Conservation (phyloP, 805 yeast genomes). For the Candida peoriensis region DNA sequence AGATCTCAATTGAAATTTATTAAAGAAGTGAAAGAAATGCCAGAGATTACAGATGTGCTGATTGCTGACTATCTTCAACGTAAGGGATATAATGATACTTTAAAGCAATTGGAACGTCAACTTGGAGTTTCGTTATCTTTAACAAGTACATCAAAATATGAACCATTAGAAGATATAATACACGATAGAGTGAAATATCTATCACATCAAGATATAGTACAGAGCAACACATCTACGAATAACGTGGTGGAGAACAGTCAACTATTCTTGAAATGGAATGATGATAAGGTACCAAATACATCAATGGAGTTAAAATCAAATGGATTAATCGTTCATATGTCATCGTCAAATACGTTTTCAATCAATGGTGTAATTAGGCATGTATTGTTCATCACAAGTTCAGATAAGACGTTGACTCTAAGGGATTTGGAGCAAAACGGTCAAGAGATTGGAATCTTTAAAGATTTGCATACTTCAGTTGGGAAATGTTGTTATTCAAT, state of each 20-base stretch:
- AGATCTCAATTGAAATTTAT: too few species aligned
- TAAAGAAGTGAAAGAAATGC: too few species aligned
- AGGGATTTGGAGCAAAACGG: slow-evolving; percentile 14
- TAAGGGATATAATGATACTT: slow-evolving; percentile 42
- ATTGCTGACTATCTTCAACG: slow-evolving; percentile 56
- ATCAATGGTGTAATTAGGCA: slow-evolving; percentile 8
- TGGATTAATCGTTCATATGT: slow-evolving; percentile 18
- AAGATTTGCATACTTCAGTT: slow-evolving; percentile 22
- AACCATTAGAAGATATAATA: slow-evolving; percentile 35
- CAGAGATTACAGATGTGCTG: slow-evolving; percentile 30
- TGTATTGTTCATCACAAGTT: slow-evolving; percentile 13
- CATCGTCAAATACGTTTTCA: slow-evolving; percentile 18
- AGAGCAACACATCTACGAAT: not conserved
- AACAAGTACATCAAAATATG: slow-evolving; percentile 18
- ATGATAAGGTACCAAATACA: not conserved
- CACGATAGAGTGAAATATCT: slow-evolving; percentile 32
- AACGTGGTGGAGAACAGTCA: slow-evolving; percentile 6
- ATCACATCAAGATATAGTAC: slow-evolving; percentile 8
- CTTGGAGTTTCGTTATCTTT: slow-evolving; percentile 5
- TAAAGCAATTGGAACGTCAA: slow-evolving; percentile 40
- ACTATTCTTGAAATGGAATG: slow-evolving; percentile 2
- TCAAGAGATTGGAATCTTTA: slow-evolving; percentile 2
- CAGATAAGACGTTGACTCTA: slow-evolving; percentile 15
- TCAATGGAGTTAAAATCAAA: slow-evolving; percentile 1
- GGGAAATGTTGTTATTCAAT: slow-evolving; percentile 31